phyloP scores from a whole-genome alignment of 192 early-diverging fungal genomes.

The Neocallimastix lanati region DNA sequence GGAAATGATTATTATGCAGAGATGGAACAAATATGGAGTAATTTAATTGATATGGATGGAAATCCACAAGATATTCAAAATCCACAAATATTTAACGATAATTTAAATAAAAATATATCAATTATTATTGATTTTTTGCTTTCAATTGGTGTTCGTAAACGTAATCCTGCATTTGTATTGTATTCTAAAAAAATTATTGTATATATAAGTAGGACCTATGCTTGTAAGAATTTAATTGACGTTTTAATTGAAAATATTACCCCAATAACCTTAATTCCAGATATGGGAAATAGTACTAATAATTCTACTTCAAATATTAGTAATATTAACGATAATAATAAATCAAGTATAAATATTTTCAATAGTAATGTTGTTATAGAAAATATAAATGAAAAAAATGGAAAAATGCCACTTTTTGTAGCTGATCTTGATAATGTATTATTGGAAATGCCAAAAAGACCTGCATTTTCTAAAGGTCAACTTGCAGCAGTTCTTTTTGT shows the following conservation, averaged over 20 bases:
- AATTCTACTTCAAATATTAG: not conserved
- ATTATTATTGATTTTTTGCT: conserved; percentile 54
- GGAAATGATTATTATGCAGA: conserved; percentile 60
- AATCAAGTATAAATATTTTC: not conserved
- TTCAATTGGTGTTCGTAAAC: conserved; percentile 45
- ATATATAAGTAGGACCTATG: conserved; percentile 44
- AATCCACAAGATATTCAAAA: conserved; percentile 5
- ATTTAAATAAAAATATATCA: conserved; percentile 28
- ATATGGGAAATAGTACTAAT: conserved; percentile 1
- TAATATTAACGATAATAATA: not conserved
- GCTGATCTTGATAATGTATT: conserved; percentile 53
- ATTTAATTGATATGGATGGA: conserved; percentile 22
- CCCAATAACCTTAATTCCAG: conserved; percentile 48
- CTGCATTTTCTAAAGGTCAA: conserved; percentile 54
- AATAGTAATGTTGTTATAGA: not conserved
- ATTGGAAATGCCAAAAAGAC: conserved; percentile 37
- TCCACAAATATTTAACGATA: conserved; percentile 10
- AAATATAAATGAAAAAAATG: conserved; percentile 1
- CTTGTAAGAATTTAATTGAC: conserved; percentile 35
- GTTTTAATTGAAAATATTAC: conserved; percentile 43
- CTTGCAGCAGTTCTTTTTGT: conserved; percentile 59
- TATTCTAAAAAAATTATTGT: conserved; percentile 66
- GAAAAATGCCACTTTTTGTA: conserved; percentile 16
- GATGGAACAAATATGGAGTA: conserved; percentile 56
- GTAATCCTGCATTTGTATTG: conserved; percentile 60